Evolutionary conservation across 1,284 basidiomycete genomes (phyloP).

Genomic region (Ganoderma lucidum): DNA sequence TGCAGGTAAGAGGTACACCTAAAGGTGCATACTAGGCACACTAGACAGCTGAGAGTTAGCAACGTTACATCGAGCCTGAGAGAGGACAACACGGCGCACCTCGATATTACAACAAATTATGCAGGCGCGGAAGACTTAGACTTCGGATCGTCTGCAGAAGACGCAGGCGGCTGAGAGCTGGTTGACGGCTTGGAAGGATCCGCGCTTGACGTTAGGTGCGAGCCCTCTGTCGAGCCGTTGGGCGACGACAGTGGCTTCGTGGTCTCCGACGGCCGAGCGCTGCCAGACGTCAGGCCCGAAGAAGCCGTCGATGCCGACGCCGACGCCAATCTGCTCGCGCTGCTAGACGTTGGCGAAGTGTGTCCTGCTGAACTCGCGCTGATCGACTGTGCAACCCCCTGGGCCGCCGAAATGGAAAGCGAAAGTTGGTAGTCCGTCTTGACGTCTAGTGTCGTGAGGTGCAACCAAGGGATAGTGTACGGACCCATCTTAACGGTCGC

Average conservation of each 20-base stretch:
- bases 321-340: not conserved
- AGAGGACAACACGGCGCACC: not conserved
- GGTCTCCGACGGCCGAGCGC: not conserved
- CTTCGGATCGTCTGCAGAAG: not conserved
- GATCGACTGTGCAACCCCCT: not conserved
- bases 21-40: not conserved
- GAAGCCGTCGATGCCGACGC: not conserved
- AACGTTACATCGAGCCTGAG: not conserved
- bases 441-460: constrained; percentile 7
- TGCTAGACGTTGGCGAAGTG: not conserved
- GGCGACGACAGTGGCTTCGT: not conserved
- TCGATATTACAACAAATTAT: not conserved
- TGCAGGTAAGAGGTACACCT: not conserved
- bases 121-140: not conserved
- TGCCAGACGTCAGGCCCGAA: not conserved
- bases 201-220: not conserved
- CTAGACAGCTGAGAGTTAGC: not conserved
- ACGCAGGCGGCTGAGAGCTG: not conserved
- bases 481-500: constrained; percentile 49
- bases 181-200: not conserved
- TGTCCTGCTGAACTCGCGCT: constrained; percentile 3
- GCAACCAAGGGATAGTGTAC: constrained; percentile 19
- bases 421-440: constrained; percentile 8
- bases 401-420: not conserved
- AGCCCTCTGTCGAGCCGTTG: not conserved